Base-by-base conservation (phyloP, 345 rosid genomes). In the Eutrema japonicum region DNA sequence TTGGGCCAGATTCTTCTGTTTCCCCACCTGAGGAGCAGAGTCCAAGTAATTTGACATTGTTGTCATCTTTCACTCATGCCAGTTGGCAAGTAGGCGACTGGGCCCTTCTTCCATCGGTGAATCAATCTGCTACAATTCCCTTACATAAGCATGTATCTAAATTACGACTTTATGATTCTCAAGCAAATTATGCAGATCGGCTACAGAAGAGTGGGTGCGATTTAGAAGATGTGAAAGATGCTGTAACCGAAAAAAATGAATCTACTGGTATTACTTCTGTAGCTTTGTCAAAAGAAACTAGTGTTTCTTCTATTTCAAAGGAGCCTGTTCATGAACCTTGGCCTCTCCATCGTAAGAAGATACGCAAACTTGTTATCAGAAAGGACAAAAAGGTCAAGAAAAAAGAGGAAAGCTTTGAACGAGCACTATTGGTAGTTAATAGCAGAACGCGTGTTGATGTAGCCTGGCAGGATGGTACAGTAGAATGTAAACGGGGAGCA, bases 1-100 rank as follows among this genome's bases (percentile, higher is more conserved):
- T 81, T 79, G 99, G 97, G 30, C 88, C 91, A 42, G 84, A 90
- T 83, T 90, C 95, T 77, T 85, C 95, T 70, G 89, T 83, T 54
- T 70, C 93, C 69, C 99, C 98, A 70, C 85, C 96, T 40, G 97
- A 90, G 82, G 96, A 96, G 77, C 99, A 92, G 85, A 86, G 78
- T 84, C 96, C 98, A 11, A 87, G 87, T 79, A 83, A 89, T 77
- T 82, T 96, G 74, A 89, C 92, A 80, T 81, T 90, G 79, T 53
- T 96, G 80, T 86, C 96, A 59, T 90, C 91, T 80, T 90, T 92
- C 80, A 79, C 90, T 8, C 97, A 90, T 85, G 89, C 96, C 42
- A 89, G 86, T 77, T 96, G 99, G 98, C 96, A 90, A 83, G 89
- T 96, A 27, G 94, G 96, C 77, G 98, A 92, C 77, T 85, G 96